A percentile compares a stretch with the other conserved stretches of the same genome.
Conservation (phyloP, 768 basidiomycete species). For the Naganishia friedmannii region DNA sequence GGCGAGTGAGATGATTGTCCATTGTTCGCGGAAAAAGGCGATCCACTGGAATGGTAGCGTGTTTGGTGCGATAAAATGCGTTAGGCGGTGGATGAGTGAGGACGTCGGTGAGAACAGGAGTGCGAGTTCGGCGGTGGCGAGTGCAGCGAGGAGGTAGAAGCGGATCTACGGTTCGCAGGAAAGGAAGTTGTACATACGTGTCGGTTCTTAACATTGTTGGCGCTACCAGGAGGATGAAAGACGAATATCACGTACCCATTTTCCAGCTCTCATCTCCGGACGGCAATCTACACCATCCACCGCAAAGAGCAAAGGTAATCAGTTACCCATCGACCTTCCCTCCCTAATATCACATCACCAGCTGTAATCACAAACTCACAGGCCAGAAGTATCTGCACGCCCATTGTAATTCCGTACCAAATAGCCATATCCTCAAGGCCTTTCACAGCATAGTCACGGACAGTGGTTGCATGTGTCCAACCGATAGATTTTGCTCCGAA, state of each 20-base stretch:
- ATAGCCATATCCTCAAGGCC: slow-evolving; percentile 11
- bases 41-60: slow-evolving; percentile 11
- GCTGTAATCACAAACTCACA: slow-evolving; percentile 1
- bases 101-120: slow-evolving; percentile 9
- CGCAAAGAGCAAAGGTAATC: background rate
- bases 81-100: background rate
- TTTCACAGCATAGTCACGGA: background rate
- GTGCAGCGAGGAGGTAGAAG: slow-evolving; percentile 5
- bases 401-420: slow-evolving; percentile 17
- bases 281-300: slow-evolving; percentile 1
- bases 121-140: slow-evolving; percentile 1
- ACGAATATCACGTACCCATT: slow-evolving; percentile 3
- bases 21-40: slow-evolving; percentile 7
- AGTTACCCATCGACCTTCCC: too few relatives aligned
- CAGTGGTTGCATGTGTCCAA: slow-evolving; percentile 14
- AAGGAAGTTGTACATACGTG: too few relatives aligned
- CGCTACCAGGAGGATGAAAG: too few relatives aligned
- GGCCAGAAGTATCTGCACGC: slow-evolving; percentile 4
- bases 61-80: background rate
- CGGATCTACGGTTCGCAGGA: slow-evolving; percentile 15
- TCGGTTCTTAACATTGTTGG: background rate
- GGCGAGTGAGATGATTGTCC: slow-evolving; percentile 12
- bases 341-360: too few relatives aligned
- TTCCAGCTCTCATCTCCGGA: slow-evolving; percentile 14
- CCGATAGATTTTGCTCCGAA: slow-evolving; percentile 15